Conservation (phyloP, 352 stramenopile genomes). For the Albugo candida region DNA sequence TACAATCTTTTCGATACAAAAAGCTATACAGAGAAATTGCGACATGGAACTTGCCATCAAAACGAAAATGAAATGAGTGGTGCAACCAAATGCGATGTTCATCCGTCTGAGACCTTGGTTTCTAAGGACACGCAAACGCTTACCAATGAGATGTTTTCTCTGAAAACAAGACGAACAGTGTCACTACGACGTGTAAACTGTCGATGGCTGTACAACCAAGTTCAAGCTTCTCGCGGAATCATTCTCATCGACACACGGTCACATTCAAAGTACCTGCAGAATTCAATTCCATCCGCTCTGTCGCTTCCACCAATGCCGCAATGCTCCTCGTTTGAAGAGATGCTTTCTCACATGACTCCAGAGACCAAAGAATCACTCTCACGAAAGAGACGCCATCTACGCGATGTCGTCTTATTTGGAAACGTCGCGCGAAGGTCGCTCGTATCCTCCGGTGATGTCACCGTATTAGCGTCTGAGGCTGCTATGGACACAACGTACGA, state of each 20-base stretch:
- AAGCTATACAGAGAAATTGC: too few species aligned
- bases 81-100: too few species aligned
- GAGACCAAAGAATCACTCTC: too few species aligned
- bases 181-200: slow-evolving; percentile 49
- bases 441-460: neutral
- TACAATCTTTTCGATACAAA: too few species aligned
- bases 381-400: slow-evolving; percentile 54
- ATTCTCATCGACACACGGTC: slow-evolving; percentile 57
- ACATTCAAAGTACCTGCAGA: slow-evolving; percentile 29
- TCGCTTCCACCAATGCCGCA: slow-evolving; percentile 31
- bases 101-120: too few species aligned
- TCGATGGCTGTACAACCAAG: slow-evolving; percentile 73
- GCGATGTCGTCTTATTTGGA: slow-evolving; percentile 64
- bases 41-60: too few species aligned
- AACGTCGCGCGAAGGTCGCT: slow-evolving; percentile 7
- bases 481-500: slow-evolving; percentile 6
- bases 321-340: too few species aligned
- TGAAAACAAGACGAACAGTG: slow-evolving; percentile 15
- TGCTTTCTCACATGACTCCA: too few species aligned
- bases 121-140: too few species aligned
- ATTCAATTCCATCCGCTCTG: slow-evolving; percentile 57
- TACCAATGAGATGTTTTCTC: too few species aligned
- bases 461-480: slow-evolving; percentile 15
- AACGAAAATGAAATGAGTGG: too few species aligned
- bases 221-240: slow-evolving; percentile 47